Percentiles rank a stretch among this genome's conserved stretches.
phyloP scores from a whole-genome alignment of 805 yeast genomes.

The Yamadazyma phyllophila region DNA sequence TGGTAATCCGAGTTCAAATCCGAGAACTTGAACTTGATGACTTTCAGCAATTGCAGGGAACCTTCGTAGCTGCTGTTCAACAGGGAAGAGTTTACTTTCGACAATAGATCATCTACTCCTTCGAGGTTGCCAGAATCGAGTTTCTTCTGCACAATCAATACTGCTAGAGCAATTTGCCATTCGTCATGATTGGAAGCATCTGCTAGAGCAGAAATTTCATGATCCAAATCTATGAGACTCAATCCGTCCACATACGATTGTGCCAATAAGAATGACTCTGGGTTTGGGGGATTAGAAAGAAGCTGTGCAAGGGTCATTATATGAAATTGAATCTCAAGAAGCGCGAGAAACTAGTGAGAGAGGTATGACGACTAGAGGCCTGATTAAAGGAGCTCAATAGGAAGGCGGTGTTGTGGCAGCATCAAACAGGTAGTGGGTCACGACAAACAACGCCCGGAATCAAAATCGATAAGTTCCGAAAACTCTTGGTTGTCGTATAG shows the following conservation, averaged over 20 bases:
- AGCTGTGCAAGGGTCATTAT: not conserved
- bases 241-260: not conserved
- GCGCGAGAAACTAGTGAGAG: not conserved
- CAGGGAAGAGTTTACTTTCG: not conserved
- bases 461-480: too few species aligned
- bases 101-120: conserved; percentile 1
- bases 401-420: too few species aligned
- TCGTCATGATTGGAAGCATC: not conserved
- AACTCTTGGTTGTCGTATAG: not conserved
- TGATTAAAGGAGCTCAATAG: too few species aligned
- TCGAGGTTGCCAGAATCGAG: not conserved
- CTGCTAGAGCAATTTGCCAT: not conserved
- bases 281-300: not conserved
- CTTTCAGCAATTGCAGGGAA: not conserved
- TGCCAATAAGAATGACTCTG: not conserved
- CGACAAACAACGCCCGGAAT: too few species aligned
- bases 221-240: not conserved
- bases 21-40: conserved; percentile 24
- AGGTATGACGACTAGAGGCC: not conserved
- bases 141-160: conserved; percentile 1
- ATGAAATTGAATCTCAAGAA: not conserved
- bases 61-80: not conserved
- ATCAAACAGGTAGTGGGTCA: too few species aligned
- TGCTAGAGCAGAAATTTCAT: not conserved
- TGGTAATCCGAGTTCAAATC: conserved; percentile 36